Base-by-base conservation (phyloP, 345 rosid genomes). In the Arabidopsis arenosa region DNA sequence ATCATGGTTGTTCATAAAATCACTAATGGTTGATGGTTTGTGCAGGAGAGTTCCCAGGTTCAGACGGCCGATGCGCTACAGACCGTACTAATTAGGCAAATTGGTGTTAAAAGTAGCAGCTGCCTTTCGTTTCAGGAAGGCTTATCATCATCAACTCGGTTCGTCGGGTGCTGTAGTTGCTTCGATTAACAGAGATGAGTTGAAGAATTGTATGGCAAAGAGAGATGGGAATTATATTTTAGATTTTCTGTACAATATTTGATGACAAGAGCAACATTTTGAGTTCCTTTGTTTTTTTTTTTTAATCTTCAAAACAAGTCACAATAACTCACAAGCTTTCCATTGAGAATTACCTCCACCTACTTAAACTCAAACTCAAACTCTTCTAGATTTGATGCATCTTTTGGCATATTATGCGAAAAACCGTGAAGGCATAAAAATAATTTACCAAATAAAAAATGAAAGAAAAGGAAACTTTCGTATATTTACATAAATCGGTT, bases 1-100 rank as follows among this genome's bases (percentile, higher is more conserved):
- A 4, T 69, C 48, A 2, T 51, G 0, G 21, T 41, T 58, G 40
- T 62, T 80, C 9, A 57, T 72, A 54, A 44, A 12, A 30, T 43
- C 2, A 30, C 1, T 13, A 17, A 43, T 47, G 63, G 49, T 54
- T 45, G 56, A 62, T 81, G 40, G 76, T 83, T 49, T 64, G 28
- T 70, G 76, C 96, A 95, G 99, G 85, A 90, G 97, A 86, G 83
- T 87, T 71, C 98, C 99, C 1, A 89, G 99, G 87, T 92, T 87
- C 83, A 84, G 99, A 83, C 85, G 97, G 67, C 90, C 99, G 0
- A 84, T 85, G 86, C 83, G 99, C 35, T 95, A 90, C 74, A 88
- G 97, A 80, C 99, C 99, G 6, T 95, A 95, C 84, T 92, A 82
- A 80, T 78, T 28, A 67, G 37, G 65, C 32, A 12, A 53, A 11